Conservation (phyloP, 345 rosid species). For the Abelmoschus esculentus region DNA sequence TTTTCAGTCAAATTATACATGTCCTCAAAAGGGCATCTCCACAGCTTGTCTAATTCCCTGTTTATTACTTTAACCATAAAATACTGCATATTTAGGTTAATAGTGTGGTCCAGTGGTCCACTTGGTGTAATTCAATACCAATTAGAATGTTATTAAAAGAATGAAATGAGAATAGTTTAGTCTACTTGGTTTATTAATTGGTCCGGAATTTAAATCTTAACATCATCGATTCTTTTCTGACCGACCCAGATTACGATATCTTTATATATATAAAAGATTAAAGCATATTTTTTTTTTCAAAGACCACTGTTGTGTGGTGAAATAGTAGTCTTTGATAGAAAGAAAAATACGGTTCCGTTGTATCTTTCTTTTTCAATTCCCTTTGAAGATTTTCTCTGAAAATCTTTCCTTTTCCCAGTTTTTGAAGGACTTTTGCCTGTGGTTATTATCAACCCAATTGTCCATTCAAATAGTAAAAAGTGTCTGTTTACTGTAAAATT, state of each 20-base stretch:
- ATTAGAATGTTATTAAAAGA: background rate
- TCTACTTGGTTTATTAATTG: no score
- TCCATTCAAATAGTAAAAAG: constrained; percentile 6
- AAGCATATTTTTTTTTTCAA: constrained; percentile 19
- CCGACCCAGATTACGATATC: no score
- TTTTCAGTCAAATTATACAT: no score
- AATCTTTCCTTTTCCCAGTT: no score
- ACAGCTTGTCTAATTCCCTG: background rate
- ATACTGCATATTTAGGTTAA: background rate
- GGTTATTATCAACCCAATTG: constrained; percentile 7
- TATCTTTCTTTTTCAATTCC: constrained; percentile 3
- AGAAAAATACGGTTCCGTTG: constrained; percentile 12
- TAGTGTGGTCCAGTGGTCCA: background rate
- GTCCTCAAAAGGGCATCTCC: constrained; percentile 1
- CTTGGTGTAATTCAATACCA: background rate
- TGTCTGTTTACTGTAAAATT: background rate
- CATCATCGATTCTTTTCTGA: background rate
- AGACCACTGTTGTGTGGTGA: constrained; percentile 3
- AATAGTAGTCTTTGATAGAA: constrained; percentile 1
- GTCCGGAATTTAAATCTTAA: no score
- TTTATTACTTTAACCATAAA: background rate
- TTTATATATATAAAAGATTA: background rate
- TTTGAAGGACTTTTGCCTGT: background rate
- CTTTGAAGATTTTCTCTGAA: constrained; percentile 15
- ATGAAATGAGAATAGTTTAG: no score